These are phyloP conservation scores for Lithohypha guttulata DNA, from an alignment of 2,329 filamentous ascomycete genomes.

Conservation along the genomic window DNA sequence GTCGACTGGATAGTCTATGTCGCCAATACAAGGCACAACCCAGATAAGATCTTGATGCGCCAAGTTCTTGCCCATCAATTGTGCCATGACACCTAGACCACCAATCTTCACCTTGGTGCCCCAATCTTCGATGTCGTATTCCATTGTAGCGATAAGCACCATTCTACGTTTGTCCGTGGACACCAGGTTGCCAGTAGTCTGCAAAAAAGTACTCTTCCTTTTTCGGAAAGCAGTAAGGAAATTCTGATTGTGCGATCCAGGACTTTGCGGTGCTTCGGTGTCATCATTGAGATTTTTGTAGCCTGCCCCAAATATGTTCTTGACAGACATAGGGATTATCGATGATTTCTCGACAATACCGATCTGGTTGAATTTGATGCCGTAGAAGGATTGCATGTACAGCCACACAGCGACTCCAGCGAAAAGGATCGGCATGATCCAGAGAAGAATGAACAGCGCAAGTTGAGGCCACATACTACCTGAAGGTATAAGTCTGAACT, in stretches of 20 bases:
- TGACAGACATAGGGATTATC: slow-evolving; percentile 29
- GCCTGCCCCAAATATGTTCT: slow-evolving; percentile 10
- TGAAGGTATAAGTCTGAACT: slow-evolving; percentile 42
- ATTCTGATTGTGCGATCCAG: not conserved
- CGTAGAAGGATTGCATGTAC: slow-evolving; percentile 53
- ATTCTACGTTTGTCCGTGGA: slow-evolving; percentile 41
- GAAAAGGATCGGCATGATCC: slow-evolving; percentile 42
- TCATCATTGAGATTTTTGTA: not conserved
- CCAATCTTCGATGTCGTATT: slow-evolving; percentile 63
- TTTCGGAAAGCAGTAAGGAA: slow-evolving; percentile 8
- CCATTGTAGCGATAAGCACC: slow-evolving; percentile 59
- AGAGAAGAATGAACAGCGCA: slow-evolving; percentile 44
- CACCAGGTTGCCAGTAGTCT: slow-evolving; percentile 41
- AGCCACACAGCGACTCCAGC: slow-evolving; percentile 42
- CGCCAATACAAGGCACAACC: slow-evolving; percentile 53
- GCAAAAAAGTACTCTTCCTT: slow-evolving; percentile 28
- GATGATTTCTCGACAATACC: slow-evolving; percentile 43
- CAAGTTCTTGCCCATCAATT: slow-evolving; percentile 56
- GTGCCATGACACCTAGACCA: slow-evolving; percentile 59
- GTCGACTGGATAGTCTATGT: slow-evolving; percentile 53
- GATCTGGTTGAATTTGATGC: slow-evolving; percentile 52
- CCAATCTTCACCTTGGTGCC: slow-evolving; percentile 62
- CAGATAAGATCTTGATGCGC: slow-evolving; percentile 55
- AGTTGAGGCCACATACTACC: slow-evolving; percentile 47
- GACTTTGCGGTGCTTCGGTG: not conserved